phyloP scores from a whole-genome alignment of 495 filamentous ascomycete species.

The Penicillium argentinense region DNA sequence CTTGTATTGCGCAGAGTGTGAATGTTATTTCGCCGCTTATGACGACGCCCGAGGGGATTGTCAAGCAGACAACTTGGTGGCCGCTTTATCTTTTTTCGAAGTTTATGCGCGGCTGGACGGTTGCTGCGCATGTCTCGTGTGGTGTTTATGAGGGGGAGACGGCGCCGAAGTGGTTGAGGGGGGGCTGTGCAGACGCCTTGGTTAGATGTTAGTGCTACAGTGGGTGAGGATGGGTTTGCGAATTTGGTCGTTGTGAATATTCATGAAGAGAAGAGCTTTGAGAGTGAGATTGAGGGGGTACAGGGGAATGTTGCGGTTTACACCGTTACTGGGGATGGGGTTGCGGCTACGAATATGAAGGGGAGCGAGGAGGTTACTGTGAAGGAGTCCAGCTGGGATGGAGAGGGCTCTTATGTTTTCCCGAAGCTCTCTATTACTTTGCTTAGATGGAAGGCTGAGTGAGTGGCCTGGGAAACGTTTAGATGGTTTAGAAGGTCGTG shows the following conservation, averaged over 20 bases:
- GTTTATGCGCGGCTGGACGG: conserved; percentile 71
- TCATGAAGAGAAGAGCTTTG: conserved; percentile 55
- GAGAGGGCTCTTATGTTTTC: conserved; percentile 57
- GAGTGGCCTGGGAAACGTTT: not conserved
- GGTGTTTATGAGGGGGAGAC: conserved; percentile 63
- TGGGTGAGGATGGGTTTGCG: conserved; percentile 61
- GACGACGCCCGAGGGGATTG: conserved; percentile 61
- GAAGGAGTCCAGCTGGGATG: conserved; percentile 61
- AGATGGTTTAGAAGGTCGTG: not conserved
- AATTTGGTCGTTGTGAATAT: conserved; percentile 72
- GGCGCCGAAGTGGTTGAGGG: conserved; percentile 62
- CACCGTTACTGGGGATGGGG: conserved; percentile 55
- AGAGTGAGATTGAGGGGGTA: conserved; percentile 56
- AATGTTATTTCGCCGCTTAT: conserved; percentile 78
- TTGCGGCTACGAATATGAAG: conserved; percentile 59
- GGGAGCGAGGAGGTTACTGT: conserved; percentile 60
- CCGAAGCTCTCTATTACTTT: conserved; percentile 65
- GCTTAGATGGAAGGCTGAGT: conserved; percentile 61
- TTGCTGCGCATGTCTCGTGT: conserved; percentile 60
- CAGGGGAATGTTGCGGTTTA: conserved; percentile 50
- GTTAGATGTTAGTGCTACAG: conserved; percentile 67
- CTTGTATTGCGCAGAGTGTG: conserved; percentile 76
- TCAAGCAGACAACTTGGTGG: conserved; percentile 78
- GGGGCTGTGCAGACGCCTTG: conserved; percentile 64
- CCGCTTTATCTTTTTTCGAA: conserved; percentile 68